phyloP scores from a whole-genome alignment of 2,329 filamentous ascomycete species.

The Fusarium veterinarium region DNA sequence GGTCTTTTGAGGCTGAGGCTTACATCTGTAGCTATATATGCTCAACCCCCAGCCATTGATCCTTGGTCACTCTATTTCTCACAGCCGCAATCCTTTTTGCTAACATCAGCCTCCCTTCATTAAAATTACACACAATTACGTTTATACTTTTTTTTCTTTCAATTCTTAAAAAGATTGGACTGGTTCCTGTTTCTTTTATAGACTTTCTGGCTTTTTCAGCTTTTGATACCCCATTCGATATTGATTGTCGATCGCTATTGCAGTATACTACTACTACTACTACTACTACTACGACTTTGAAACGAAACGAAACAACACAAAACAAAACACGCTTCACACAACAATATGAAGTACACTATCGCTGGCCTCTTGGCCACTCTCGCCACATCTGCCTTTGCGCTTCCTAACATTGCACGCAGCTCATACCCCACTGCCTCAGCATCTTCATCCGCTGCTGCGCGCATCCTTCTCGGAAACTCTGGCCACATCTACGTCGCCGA shows the following conservation, averaged over 20 bases:
- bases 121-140: neutral
- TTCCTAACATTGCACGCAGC: constrained; percentile 27
- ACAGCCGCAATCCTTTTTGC: constrained; percentile 25
- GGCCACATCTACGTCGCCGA: constrained; percentile 55
- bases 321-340: neutral
- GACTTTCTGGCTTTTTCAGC: neutral
- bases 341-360: constrained; percentile 38
- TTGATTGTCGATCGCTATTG: constrained; percentile 20
- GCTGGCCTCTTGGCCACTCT: constrained; percentile 38
- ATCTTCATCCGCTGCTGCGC: constrained; percentile 31
- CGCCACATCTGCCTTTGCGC: constrained; percentile 30
- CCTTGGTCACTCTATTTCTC: constrained; percentile 5
- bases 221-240: constrained; percentile 22
- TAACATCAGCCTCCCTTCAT: constrained; percentile 25
- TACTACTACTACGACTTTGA: neutral
- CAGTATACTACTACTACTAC: neutral
- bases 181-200: constrained; percentile 19
- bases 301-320: constrained; percentile 8
- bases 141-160: neutral
- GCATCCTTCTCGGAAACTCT: constrained; percentile 56
- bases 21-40: constrained; percentile 23
- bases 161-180: constrained; percentile 24
- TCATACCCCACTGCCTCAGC: constrained; percentile 15
- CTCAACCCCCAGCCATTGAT: neutral
- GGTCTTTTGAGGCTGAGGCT: constrained; percentile 29